A percentile compares a stretch with the other conserved stretches of the same genome.
These are phyloP conservation scores for Sphagnum fallax DNA, from an alignment of 228 moss, liverwort and hornwort species.

Conservation along the genomic window DNA sequence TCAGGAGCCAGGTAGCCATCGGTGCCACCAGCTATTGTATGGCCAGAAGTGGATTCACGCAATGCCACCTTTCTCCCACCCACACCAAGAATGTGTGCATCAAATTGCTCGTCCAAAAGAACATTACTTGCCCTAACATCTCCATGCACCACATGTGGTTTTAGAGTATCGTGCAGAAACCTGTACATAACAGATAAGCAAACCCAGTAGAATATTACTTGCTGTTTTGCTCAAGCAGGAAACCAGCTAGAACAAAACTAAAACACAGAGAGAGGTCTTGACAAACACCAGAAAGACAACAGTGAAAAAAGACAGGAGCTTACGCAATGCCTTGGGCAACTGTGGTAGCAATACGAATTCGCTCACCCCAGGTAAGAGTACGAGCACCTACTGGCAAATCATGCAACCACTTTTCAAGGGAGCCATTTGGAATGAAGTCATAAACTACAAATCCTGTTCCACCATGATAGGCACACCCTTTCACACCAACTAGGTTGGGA, in stretches of 20 bases:
- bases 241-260: background rate
- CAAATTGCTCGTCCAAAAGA: slow-evolving; percentile 69
- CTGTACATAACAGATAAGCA: slow-evolving; percentile 22
- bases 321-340: slow-evolving; percentile 84
- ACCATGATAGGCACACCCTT: slow-evolving; percentile 72
- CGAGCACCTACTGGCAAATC: slow-evolving; percentile 31
- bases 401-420: slow-evolving; percentile 82
- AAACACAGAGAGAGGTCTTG: background rate
- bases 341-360: slow-evolving; percentile 78
- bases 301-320: slow-evolving; percentile 13
- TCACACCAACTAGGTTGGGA: slow-evolving; percentile 70
- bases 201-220: background rate
- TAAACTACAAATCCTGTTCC: slow-evolving; percentile 72
- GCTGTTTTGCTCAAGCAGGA: background rate
- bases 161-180: slow-evolving; percentile 84
- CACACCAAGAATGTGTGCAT: slow-evolving; percentile 74
- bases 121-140: slow-evolving; percentile 79
- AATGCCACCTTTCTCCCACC: slow-evolving; percentile 72
- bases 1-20: slow-evolving; percentile 88
- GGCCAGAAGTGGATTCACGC: slow-evolving; percentile 61
- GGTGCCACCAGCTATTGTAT: slow-evolving; percentile 79
- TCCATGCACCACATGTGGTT: slow-evolving; percentile 85
- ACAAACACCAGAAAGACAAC: background rate
- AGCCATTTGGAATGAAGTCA: slow-evolving; percentile 71
- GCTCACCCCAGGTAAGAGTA: slow-evolving; percentile 69